Base-by-base conservation (phyloP, 208 protist species). In the Acanthamoeba triangularis region DNA sequence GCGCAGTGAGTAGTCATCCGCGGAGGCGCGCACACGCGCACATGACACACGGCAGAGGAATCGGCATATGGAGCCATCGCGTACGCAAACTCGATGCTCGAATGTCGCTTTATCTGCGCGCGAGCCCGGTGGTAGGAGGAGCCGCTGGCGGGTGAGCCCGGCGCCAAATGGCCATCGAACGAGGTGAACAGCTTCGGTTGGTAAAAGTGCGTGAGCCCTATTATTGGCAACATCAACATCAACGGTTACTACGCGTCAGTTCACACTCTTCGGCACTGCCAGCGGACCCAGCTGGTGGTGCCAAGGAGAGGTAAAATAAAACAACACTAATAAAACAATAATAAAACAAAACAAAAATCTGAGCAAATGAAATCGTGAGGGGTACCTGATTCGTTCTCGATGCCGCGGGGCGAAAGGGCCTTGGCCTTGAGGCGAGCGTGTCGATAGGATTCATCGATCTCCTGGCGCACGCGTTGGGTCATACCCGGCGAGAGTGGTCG, bases 381-480 rank as follows among this genome's bases (percentile, higher is more conserved):
- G 25, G 0, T 2, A n/a, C 65, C n/a, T 13, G 65, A n/a, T 37
- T 74, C n/a, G 25, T 25, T 37, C n/a, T 74, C 65, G 33, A 25
- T n/a, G 25, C 11, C 30, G n/a, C 37, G 72, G 23, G 35, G 35
- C 33, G 72, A 37, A 2, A 80, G 33, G 18, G 72, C 72, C 72
- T 44, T 80, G 72, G 72, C 72, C 72, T 80, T 80, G 33, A 80
- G 72, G 25, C 72, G 72, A 25, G 72, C 72, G 72, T 80, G 72
- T 37, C 72, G 72, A 35, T 80, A 80, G 72, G 72, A 35, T 30
- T 80, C 72, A 8, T 80, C 72, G 25, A 80, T 80, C 23, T 80
- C 72, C 33, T 80, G 35, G 10, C 72, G 72, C 11, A 80, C 72
- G 35, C 72, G 72, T 30, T 80, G 72, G 11, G 72, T 80, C 10